Evolutionary conservation across 768 basidiomycete genomes (phyloP).

Genomic region (Piloderma croceum): DNA sequence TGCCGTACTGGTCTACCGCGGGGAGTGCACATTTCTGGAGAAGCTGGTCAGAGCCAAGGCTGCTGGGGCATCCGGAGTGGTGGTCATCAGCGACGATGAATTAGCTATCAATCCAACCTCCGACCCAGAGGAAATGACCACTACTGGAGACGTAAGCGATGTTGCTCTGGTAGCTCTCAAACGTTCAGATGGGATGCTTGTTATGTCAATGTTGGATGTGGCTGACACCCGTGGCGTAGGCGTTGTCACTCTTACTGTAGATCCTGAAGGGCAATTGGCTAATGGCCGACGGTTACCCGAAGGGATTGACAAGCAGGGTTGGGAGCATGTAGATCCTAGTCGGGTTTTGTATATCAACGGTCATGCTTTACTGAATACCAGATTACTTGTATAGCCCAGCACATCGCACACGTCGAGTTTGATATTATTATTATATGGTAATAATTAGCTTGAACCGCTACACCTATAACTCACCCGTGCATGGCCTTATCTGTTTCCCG

Average conservation of each 20-base stretch:
- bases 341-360: slow-evolving; percentile 73
- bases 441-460: too few relatives aligned
- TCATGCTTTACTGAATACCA: slow-evolving; percentile 70
- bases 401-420: background rate
- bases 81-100: slow-evolving; percentile 69
- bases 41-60: slow-evolving; percentile 68
- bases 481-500: too few relatives aligned
- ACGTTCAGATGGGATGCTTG: slow-evolving; percentile 42
- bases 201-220: slow-evolving; percentile 51
- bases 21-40: slow-evolving; percentile 82
- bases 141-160: slow-evolving; percentile 51
- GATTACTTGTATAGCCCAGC: slow-evolving; percentile 45
- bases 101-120: slow-evolving; percentile 61
- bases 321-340: too few relatives aligned
- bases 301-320: slow-evolving; percentile 7
- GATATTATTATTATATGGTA: background rate
- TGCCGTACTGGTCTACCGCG: slow-evolving; percentile 63
- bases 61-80: slow-evolving; percentile 71
- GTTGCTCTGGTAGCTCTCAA: slow-evolving; percentile 57
- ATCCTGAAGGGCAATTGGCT: slow-evolving; percentile 29
- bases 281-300: slow-evolving; percentile 6
- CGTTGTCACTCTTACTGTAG: slow-evolving; percentile 48
- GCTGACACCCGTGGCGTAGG: slow-evolving; percentile 42
- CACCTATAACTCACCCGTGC: too few relatives aligned
- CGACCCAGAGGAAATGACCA: slow-evolving; percentile 47